Base-by-base conservation (phyloP, 768 basidiomycete genomes). In the Mycena amicta region DNA sequence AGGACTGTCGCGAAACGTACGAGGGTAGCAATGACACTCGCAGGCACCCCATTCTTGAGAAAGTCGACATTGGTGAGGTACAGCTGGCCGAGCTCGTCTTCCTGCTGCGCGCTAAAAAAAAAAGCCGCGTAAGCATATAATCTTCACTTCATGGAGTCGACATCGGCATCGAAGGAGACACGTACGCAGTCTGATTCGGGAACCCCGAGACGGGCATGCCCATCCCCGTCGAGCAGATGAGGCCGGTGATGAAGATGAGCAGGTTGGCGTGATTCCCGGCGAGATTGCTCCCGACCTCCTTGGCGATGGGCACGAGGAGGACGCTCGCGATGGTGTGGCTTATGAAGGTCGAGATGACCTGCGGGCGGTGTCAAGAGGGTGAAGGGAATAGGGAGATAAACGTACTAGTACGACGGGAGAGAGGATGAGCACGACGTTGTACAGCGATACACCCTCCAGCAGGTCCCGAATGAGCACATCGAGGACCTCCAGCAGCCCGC, bases 181-280 rank as follows among this genome's bases (percentile, higher is more conserved):
- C 90, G 66, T 73, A 95, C 95, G 94, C 93, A 50, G 93, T 95
- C 75, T 97, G 93, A 72, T 98, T 97, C 0, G 96, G 96, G 80
- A 98, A 99, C n/a, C 97, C 97, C 60, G 93, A 95, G 37, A 98
- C 95, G 2, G 96, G 95, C 83, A 98, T 92, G 12, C 93, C 96
- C 97, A 99, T 99, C 1, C 96, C 97, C 4, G 93, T 80, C 3
- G 93, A 95, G 70, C 96, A 98, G 51, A 97, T 89, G 59, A 98
- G 78, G 15, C 85, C 94, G 30, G 95, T 97, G 65, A 95, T 83
- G 76, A 99, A 96, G 67, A 98, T 91, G 63, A 99, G 84, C 8
- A 98, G 75, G 64, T 93, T 89, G 43, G 83, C 77, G 62, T 89
- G 90, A 45, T 87, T 75, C 5, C 78, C 80, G 0, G 85, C 85